Evolutionary conservation across 78 protist species (phyloP).

Genomic region (Planoprotostelium fungivorum): DNA sequence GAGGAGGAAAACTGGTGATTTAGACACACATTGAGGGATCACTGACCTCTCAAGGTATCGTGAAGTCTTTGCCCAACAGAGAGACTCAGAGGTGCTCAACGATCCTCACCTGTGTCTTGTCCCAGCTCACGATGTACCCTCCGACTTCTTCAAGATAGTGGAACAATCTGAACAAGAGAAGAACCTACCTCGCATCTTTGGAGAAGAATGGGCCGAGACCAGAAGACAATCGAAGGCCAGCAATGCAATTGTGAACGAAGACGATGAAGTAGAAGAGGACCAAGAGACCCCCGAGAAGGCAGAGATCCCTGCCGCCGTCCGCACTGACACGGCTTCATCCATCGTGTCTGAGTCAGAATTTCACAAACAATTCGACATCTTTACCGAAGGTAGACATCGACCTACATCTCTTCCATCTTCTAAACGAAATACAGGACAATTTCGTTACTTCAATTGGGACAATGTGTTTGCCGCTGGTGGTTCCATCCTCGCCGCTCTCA

Average conservation of each 20-base stretch:
- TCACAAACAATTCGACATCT: background rate
- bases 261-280: background rate
- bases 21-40: background rate
- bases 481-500: conserved; percentile 40
- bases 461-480: conserved; percentile 79
- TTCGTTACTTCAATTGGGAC: too few relatives aligned
- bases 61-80: background rate
- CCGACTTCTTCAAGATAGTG: background rate
- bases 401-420: too few relatives aligned
- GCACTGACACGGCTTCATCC: background rate
- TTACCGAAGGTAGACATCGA: background rate
- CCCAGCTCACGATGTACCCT: background rate
- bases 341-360: background rate
- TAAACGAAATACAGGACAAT: too few relatives aligned
- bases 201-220: too few relatives aligned
- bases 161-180: background rate
- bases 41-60: background rate
- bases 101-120: background rate
- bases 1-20: background rate
- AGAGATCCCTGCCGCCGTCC: background rate
- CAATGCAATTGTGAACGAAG: background rate
- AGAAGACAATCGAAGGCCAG: background rate
- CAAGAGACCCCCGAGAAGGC: background rate
- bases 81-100: background rate
- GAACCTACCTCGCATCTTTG: background rate